Base-by-base conservation (phyloP, 2,329 filamentous ascomycete genomes). In the Pestalotiopsis sp. region DNA sequence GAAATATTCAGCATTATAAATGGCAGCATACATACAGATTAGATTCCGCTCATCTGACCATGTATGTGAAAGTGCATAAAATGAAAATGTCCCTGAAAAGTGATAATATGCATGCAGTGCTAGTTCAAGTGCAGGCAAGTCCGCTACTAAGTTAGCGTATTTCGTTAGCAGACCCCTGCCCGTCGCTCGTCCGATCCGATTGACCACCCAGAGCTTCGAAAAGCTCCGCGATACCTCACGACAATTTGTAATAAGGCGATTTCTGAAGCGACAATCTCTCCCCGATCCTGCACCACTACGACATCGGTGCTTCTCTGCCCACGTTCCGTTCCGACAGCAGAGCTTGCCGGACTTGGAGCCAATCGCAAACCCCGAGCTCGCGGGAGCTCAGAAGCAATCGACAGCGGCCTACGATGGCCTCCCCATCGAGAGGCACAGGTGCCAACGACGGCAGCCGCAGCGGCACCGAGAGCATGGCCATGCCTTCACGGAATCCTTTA, bases 401-500 rank as follows among this genome's bases (percentile, higher is more conserved):
- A 71, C 52, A 23, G 4, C 20, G 41, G 31, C 39, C 67, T 17
- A 57, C 61, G 7, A 68, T 65, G 62, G 67, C 67, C 60, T 45
- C 67, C 39, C 17, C 58, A 17, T 27, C 62, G 20, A 52, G 12
- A 41, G 41, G 23, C 45, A 13, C 17, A 25, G 52, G 56, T n/a
- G 25, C 20, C 67, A 39, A 49, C 60, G 45, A 52, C 66, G 52
- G 45, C 61, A 60, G 60, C 59, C 39, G 41, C 52, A 67, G 39
- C 23, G 38, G 17, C 14, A 65, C 41, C 49, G 65, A 68, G 31
- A 70, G 72, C 36, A 73, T 81, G 45, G 75, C 80, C 25, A 83
- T 90, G 76, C 90, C 90, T 25, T 90, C 89, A 58, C 88, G 89
- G 73, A 96, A 95, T 77, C 95, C 95, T 17, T 84, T 97, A 58